Evolutionary conservation across 257 asterid genomes (phyloP).

Genomic region (Parsonsia alboflavescens): DNA sequence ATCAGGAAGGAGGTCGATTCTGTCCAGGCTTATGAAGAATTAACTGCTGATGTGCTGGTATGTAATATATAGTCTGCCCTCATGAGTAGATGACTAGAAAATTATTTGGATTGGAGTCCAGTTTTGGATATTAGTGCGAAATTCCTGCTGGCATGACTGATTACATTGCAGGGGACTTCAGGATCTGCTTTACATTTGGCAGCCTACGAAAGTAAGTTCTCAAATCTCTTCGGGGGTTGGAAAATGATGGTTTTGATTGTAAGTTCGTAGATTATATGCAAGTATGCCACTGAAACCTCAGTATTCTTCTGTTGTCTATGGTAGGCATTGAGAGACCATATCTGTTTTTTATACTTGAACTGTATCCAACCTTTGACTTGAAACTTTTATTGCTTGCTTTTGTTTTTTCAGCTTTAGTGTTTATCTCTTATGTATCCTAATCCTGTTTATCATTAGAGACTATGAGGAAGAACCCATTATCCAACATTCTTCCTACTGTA

Average conservation of each 20-base stretch:
- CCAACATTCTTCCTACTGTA: not conserved
- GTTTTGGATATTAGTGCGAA: not conserved
- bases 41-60: slow-evolving; percentile 60
- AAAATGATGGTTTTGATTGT: not conserved
- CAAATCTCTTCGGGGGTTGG: slow-evolving; percentile 3
- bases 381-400: too few relatives aligned
- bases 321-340: not conserved
- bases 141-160: slow-evolving; percentile 13
- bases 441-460: not conserved
- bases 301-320: not conserved
- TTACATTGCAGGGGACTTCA: slow-evolving; percentile 41
- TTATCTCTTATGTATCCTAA: too few relatives aligned
- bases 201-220: slow-evolving; percentile 62
- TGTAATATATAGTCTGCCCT: not conserved
- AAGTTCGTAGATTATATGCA: not conserved
- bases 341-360: too few relatives aligned
- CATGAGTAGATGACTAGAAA: not conserved
- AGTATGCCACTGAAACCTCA: not conserved
- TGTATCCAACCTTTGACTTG: too few relatives aligned
- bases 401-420: too few relatives aligned
- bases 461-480: not conserved
- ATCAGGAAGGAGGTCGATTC: slow-evolving; percentile 66
- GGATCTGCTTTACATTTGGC: slow-evolving; percentile 49
- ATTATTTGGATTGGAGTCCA: not conserved
- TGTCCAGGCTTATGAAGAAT: too few relatives aligned